Conservation (phyloP, 768 basidiomycete species). For the Mycena vitilis region DNA sequence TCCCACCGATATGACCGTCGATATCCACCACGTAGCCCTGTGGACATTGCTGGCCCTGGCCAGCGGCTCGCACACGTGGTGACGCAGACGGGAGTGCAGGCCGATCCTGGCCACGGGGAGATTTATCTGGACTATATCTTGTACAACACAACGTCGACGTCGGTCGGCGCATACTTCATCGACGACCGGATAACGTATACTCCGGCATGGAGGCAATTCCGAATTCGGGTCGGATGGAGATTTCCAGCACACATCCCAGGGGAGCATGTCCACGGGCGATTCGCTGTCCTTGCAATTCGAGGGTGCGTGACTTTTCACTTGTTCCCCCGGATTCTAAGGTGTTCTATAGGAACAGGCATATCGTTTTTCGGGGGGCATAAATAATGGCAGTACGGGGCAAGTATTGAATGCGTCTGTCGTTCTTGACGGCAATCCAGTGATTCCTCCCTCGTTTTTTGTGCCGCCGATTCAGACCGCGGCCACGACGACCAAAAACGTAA, state of each 20-base stretch:
- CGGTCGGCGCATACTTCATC: conserved; percentile 17
- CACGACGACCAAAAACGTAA: conserved; percentile 7
- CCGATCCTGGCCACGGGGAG: neutral
- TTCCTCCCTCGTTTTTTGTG: conserved; percentile 7
- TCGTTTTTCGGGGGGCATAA: conserved; percentile 17
- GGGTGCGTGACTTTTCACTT: conserved; percentile 14
- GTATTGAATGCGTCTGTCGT: conserved; percentile 18
- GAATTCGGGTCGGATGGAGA: conserved; percentile 6
- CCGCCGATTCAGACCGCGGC: neutral
- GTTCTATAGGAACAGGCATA: conserved; percentile 11
- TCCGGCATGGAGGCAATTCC: conserved; percentile 7
- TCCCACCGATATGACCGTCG: neutral
- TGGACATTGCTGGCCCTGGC: conserved; percentile 9
- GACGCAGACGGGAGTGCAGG: conserved; percentile 16
- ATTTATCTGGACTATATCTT: conserved; percentile 30
- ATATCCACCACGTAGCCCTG: conserved; percentile 12
- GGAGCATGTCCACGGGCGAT: conserved; percentile 11
- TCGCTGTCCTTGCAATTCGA: conserved; percentile 10
- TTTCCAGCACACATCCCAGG: conserved; percentile 26
- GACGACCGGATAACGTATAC: conserved; percentile 23
- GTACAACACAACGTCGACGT: conserved; percentile 23
- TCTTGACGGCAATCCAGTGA: conserved; percentile 26
- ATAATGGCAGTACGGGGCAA: neutral
- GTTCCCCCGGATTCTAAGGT: neutral
- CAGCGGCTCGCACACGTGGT: conserved; percentile 20